Evolutionary conservation across 202 grass and related monocot genomes (phyloP).

Genomic region (Musa balbisiana): DNA sequence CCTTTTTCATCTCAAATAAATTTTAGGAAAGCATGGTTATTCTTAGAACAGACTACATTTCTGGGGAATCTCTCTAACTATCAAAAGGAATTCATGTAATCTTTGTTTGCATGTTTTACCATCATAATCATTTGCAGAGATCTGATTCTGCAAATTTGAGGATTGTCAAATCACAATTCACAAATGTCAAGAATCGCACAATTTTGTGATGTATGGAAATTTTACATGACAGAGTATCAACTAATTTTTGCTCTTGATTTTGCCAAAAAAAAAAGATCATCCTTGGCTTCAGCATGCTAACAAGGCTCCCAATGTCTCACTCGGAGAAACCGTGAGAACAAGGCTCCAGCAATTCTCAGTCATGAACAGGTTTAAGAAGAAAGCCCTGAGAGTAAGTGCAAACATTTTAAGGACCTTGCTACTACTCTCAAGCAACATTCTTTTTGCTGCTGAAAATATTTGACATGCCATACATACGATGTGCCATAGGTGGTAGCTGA

Average conservation of each 20-base stretch:
- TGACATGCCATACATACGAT: background rate
- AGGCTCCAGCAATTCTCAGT: constrained; percentile 65
- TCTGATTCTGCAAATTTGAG: too few relatives aligned
- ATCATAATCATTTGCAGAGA: too few relatives aligned
- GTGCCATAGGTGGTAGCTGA: constrained; percentile 43
- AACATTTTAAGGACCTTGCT: background rate
- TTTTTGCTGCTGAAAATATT: background rate
- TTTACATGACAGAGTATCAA: background rate
- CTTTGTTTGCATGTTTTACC: too few relatives aligned
- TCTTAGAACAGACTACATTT: background rate
- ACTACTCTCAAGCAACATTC: background rate
- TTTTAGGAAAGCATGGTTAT: background rate
- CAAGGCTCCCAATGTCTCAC: constrained; percentile 47
- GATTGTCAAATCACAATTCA: too few relatives aligned
- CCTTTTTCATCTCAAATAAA: background rate
- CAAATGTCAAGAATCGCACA: background rate
- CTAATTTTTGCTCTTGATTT: background rate
- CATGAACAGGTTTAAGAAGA: constrained; percentile 86
- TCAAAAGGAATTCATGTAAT: too few relatives aligned
- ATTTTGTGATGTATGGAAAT: background rate
- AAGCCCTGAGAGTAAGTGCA: constrained; percentile 43
- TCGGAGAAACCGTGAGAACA: constrained; percentile 53
- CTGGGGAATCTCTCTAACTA: too few relatives aligned
- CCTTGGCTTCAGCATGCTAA: constrained; percentile 68
- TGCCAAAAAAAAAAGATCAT: constrained; percentile 33